Percentiles rank a stretch among this genome's conserved stretches.
phyloP scores from a whole-genome alignment of 1,284 basidiomycete genomes.

The Boletus smithii region DNA sequence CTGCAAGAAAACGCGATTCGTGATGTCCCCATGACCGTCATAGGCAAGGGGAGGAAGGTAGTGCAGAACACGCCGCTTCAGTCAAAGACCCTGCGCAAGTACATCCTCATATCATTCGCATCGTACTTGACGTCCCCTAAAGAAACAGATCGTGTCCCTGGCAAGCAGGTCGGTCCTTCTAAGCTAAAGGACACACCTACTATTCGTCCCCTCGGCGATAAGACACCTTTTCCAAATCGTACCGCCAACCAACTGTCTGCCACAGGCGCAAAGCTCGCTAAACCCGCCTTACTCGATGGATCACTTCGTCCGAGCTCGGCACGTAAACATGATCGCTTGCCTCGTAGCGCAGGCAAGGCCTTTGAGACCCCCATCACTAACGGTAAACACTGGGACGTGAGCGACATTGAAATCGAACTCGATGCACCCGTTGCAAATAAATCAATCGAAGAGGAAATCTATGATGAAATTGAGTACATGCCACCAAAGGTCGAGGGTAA shows the following conservation, averaged over 20 bases:
- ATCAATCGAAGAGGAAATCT: constrained; percentile 41
- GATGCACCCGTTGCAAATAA: constrained; percentile 35
- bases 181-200: constrained; percentile 28
- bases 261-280: constrained; percentile 31
- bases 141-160: constrained; percentile 28
- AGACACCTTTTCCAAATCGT: constrained; percentile 58
- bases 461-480: constrained; percentile 76
- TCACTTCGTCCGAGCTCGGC: constrained; percentile 59
- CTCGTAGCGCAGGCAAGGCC: constrained; percentile 38
- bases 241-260: constrained; percentile 29
- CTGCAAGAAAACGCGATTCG: constrained; percentile 52
- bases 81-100: constrained; percentile 35
- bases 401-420: constrained; percentile 53
- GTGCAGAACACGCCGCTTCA: constrained; percentile 40
- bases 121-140: constrained; percentile 3
- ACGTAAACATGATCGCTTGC: constrained; percentile 51
- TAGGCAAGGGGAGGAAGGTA: constrained; percentile 43
- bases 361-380: constrained; percentile 68
- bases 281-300: constrained; percentile 31
- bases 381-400: constrained; percentile 72
- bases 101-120: not conserved
- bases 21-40: constrained; percentile 40
- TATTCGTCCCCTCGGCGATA: constrained; percentile 52
- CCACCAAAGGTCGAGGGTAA: constrained; percentile 65
- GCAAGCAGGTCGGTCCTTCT: constrained; percentile 24